A percentile compares a stretch with the other conserved stretches of the same genome.
Evolutionary conservation across 2,329 filamentous ascomycete species (phyloP).

Genomic region (Pestalotiopsis sp.): DNA sequence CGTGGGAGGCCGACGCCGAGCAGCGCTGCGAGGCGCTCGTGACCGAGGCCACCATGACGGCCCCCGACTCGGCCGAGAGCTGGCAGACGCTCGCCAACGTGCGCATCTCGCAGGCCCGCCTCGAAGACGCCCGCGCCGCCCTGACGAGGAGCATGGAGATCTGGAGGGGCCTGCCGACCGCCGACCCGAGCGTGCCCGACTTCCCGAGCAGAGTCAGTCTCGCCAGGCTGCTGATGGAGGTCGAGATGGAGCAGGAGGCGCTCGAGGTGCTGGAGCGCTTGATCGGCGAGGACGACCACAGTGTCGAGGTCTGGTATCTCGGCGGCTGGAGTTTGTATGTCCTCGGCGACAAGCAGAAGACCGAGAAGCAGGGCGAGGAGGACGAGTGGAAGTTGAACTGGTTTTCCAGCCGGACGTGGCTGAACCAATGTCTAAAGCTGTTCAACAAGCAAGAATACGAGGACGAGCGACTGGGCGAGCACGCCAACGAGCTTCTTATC

Average conservation of each 20-base stretch:
- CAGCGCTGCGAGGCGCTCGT: conserved; percentile 82
- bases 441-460: conserved; percentile 81
- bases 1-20: conserved; percentile 90
- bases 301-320: conserved; percentile 95
- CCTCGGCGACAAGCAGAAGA: conserved; percentile 67
- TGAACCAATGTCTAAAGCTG: conserved; percentile 78
- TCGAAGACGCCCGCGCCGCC: conserved; percentile 78
- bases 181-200: conserved; percentile 73
- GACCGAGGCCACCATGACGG: conserved; percentile 85
- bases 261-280: conserved; percentile 82
- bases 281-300: conserved; percentile 85
- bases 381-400: conserved; percentile 63
- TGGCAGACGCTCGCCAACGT: conserved; percentile 94
- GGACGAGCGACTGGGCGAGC: conserved; percentile 74
- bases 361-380: conserved; percentile 41
- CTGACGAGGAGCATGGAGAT: conserved; percentile 76
- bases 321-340: conserved; percentile 92
- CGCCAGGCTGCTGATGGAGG: conserved; percentile 84
- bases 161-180: conserved; percentile 78
- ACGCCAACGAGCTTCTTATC: conserved; percentile 70
- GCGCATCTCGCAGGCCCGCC: conserved; percentile 80
- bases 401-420: conserved; percentile 78
- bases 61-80: conserved; percentile 80
- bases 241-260: conserved; percentile 80
- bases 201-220: conserved; percentile 85